Percentiles rank a stretch among this genome's conserved stretches.
These are phyloP conservation scores for Eimeria maxima DNA, from an alignment of 169 alveolate species.

Conservation along the genomic window DNA sequence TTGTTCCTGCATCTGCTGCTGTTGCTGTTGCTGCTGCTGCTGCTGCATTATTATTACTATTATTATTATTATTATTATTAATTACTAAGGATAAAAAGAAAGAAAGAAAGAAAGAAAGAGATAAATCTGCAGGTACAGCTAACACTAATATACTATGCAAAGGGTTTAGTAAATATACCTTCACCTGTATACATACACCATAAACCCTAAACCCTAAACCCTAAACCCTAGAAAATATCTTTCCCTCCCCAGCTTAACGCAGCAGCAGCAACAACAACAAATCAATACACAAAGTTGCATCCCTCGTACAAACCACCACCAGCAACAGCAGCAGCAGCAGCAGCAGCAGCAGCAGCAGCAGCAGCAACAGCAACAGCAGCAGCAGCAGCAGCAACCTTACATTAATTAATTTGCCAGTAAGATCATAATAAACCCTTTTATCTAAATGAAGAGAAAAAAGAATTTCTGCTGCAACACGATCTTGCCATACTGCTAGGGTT, in stretches of 20 bases:
- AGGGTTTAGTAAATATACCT: neutral
- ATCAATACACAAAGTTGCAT: neutral
- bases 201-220: slow-evolving; percentile 40
- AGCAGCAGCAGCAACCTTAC: neutral
- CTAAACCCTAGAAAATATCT: neutral
- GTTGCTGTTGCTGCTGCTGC: too few species aligned
- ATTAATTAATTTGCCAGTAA: neutral
- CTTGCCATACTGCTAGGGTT: neutral
- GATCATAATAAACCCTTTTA: neutral
- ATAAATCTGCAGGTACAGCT: neutral
- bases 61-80: too few species aligned
- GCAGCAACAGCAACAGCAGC: neutral
- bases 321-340: too few species aligned
- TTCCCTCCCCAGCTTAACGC: too few species aligned
- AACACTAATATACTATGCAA: neutral
- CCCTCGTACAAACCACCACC: too few species aligned
- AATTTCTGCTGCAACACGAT: neutral
- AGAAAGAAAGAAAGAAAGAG: neutral
- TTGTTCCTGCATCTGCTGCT: neutral
- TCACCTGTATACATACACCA: neutral
- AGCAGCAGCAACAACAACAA: slow-evolving; percentile 3
- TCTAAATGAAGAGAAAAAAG: neutral
- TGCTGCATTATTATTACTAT: too few species aligned
- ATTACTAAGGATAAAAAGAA: too few species aligned
- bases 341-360: too few species aligned